phyloP scores from a whole-genome alignment of 768 basidiomycete genomes.

The Auricularia heimuer region DNA sequence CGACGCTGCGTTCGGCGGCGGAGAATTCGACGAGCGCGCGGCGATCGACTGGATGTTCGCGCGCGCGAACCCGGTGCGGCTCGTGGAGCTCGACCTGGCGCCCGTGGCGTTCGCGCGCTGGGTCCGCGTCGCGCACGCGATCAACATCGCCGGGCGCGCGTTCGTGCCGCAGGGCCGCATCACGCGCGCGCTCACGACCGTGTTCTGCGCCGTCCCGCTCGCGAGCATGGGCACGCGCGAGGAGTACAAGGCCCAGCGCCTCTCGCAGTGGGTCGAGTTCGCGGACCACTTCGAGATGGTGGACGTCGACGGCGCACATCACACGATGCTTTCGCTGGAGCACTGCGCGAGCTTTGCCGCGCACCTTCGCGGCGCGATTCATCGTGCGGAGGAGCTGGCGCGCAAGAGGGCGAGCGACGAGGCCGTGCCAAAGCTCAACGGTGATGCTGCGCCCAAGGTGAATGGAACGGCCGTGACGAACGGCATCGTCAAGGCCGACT shows the following conservation, averaged over 20 bases:
- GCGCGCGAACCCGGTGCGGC: slow-evolving; percentile 17
- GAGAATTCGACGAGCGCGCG: slow-evolving; percentile 7
- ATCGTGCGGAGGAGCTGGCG: not conserved
- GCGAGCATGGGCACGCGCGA: slow-evolving; percentile 25
- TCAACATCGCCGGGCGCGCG: slow-evolving; percentile 18
- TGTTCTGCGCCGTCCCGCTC: slow-evolving; percentile 25
- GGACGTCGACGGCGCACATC: slow-evolving; percentile 25
- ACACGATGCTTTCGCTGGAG: slow-evolving; percentile 22
- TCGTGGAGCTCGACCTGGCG: slow-evolving; percentile 19
- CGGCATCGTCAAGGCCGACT: not conserved
- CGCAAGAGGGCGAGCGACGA: not conserved
- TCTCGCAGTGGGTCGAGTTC: slow-evolving; percentile 21
- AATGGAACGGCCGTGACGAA: not conserved
- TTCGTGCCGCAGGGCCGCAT: slow-evolving; percentile 20
- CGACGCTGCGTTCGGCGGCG: slow-evolving; percentile 13
- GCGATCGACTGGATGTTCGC: slow-evolving; percentile 19
- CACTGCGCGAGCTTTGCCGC: slow-evolving; percentile 16
- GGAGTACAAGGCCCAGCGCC: slow-evolving; percentile 18
- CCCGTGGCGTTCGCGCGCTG: slow-evolving; percentile 20
- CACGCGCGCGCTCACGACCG: slow-evolving; percentile 16
- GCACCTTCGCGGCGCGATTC: slow-evolving; percentile 12
- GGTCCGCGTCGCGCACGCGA: slow-evolving; percentile 21
- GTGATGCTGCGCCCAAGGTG: not conserved
- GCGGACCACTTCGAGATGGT: slow-evolving; percentile 20
- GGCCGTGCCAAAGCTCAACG: not conserved